Evolutionary conservation across 2,329 filamentous ascomycete genomes (phyloP).

Genomic region (Aspergillus japonicus): DNA sequence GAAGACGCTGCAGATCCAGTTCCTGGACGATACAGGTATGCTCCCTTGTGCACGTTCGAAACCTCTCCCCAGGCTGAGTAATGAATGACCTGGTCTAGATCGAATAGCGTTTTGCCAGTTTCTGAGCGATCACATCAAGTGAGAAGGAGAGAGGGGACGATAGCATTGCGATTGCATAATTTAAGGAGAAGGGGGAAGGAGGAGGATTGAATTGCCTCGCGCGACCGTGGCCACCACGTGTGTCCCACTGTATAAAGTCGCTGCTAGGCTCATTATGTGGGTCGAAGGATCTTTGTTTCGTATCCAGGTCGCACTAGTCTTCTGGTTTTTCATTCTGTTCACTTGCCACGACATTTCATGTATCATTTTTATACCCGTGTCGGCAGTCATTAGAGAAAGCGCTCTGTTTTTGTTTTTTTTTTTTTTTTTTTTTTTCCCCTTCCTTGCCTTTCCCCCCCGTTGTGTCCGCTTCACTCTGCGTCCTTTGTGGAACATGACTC

Average conservation of each 20-base stretch:
- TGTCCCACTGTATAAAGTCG: not conserved
- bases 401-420: not conserved
- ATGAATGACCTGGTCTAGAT: conserved; percentile 23
- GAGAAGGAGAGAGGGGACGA: not conserved
- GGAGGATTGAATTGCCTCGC: not conserved
- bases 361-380: not conserved
- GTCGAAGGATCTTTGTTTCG: not conserved
- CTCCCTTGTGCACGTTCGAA: not conserved
- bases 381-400: not conserved
- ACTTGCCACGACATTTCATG: not conserved
- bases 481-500: too few relatives aligned
- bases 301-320: not conserved
- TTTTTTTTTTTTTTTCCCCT: not conserved
- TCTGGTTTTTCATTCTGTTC: not conserved
- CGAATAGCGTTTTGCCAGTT: conserved; percentile 33
- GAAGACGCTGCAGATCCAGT: conserved; percentile 38
- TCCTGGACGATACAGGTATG: conserved; percentile 42
- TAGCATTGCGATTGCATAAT: not conserved
- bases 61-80: not conserved
- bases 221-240: not conserved
- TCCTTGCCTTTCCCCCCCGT: too few relatives aligned
- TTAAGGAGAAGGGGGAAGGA: not conserved
- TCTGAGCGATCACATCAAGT: conserved; percentile 21
- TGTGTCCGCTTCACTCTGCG: too few relatives aligned
- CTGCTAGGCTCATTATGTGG: not conserved